phyloP scores from a whole-genome alignment of 345 rosid species.

The Gynandropsis gynandra region DNA sequence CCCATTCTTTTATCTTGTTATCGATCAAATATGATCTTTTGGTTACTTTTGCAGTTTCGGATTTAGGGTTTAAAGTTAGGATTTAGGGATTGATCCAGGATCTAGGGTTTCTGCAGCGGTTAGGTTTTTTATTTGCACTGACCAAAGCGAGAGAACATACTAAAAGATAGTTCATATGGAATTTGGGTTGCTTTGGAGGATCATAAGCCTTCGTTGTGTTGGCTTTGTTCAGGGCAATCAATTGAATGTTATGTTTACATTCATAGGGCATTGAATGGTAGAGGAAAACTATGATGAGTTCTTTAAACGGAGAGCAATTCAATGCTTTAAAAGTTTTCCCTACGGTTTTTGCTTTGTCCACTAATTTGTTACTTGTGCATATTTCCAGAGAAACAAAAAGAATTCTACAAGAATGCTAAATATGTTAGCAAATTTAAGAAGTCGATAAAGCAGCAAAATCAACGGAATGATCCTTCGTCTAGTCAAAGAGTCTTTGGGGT shows the following conservation, averaged over 20 bases:
- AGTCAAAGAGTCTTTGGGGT: constrained; percentile 27
- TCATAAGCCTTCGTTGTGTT: too few species aligned
- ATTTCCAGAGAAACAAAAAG: constrained; percentile 54
- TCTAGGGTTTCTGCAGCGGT: neutral
- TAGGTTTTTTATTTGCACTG: neutral
- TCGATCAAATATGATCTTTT: too few species aligned
- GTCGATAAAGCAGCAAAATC: constrained; percentile 37
- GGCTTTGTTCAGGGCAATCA: too few species aligned
- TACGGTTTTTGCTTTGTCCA: neutral
- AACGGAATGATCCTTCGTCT: constrained; percentile 22
- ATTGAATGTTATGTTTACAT: neutral
- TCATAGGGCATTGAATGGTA: neutral
- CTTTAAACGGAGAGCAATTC: neutral
- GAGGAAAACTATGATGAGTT: neutral
- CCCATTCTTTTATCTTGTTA: neutral
- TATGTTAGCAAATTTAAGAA: constrained; percentile 60
- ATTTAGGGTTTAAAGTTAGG: neutral
- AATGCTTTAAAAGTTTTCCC: neutral
- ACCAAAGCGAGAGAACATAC: too few species aligned
- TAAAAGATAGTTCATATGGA: too few species aligned
- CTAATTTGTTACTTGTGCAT: neutral
- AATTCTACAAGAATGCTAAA: constrained; percentile 79
- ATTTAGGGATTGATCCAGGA: neutral
- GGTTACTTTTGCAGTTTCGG: neutral
- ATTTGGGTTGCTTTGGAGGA: too few species aligned